Evolutionary conservation across 2,329 filamentous ascomycete genomes (phyloP), one percentile per base, ranked within the genome.

Genomic region (Nothophaeocryptopus gaeumannii): DNA sequence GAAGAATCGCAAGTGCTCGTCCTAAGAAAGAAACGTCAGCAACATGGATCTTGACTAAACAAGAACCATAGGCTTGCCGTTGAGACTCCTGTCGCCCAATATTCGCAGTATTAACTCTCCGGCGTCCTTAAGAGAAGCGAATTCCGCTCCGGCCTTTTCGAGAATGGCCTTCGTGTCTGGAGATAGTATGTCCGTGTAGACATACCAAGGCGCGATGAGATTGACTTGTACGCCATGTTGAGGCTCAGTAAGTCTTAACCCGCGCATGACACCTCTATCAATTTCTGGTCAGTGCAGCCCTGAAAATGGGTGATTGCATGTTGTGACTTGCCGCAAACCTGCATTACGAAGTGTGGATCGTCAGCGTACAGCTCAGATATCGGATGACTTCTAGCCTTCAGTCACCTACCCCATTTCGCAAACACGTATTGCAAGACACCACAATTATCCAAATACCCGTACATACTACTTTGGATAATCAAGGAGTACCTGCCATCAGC

Each of bases 391-490:
- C 20, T 26, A 26, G 20, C 20, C 20, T 26, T 26, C 20, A 26
- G 20, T 26, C 39, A 14, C 13, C 32, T 26, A 9, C 39, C 39
- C 39, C 39, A 41, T 41, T 41, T 41, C 12, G 39, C 30, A 30
- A 41, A 41, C 11, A 30, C 39, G 26, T 41, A 41, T 41, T 41
- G 39, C 7, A 30, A 20, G 16, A 41, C 12, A 11, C 14, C 15
- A 10, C 30, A 72, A 8, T 68, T 69, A 50, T 78, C 76, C 40
- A 75, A 71, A 60, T 69, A 78, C 0, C 70, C 72, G 0, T 73
- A 73, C 61, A 78, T 69, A 47, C 71, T 74, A 5, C 73, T 73
- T 0, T 71, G 76, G 14, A 78, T 72, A 42, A 78, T 73, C 35
- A 78, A 70, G 47, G 73, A 74, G 1, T 75, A 67, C 47, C 77